Evolutionary conservation across 306 rosid genomes (phyloP), one percentile per base, ranked within the genome.

Genomic region (Calophaca sinica): DNA sequence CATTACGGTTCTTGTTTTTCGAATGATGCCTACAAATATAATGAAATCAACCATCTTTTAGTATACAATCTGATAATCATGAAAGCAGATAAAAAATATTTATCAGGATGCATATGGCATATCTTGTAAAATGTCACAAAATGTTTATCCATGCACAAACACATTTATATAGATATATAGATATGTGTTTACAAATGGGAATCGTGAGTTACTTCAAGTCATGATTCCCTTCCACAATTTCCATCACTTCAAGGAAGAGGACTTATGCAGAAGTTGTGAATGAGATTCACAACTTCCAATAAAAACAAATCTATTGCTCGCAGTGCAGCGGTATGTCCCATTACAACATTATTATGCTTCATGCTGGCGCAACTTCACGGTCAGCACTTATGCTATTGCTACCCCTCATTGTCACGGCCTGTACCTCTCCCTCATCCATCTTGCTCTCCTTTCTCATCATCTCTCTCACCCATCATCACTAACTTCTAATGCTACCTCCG

Each of bases 1-100:
- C 97, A 86, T 93, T 62, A 93, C 93, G 3, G 91, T 88, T 82
- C 90, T 84, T 75, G 97, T 90, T 75, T 90, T 93, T 58, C 90
- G 82, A 67, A 93, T 90, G 76, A 93, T 89, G 65, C 98, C 98
- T 93, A 51, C 75, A 81, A 61, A 79, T 70, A 53, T 8, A 57
- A 80, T 73, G 29, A 48, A 53, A 58, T 36, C 33, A 71, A 53
- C 61, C 26, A 75, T 50, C 8, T 9, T 9, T 41, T 60, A 58
- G 28, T 28, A 41, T 29, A 76, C 33, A 4, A 75, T 45, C 20
- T 42, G 26, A 9, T 20, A 50, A 12, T 15, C 68, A 57, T 15
- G 9, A 76, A 68, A 45, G 29, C 15, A 79, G 48, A 45, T 5
- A n/a, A 2, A 62, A 83, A 39, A 35, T 2, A 29, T 5, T 15